Base-by-base conservation (phyloP, 345 rosid genomes). In the Murraya paniculata region DNA sequence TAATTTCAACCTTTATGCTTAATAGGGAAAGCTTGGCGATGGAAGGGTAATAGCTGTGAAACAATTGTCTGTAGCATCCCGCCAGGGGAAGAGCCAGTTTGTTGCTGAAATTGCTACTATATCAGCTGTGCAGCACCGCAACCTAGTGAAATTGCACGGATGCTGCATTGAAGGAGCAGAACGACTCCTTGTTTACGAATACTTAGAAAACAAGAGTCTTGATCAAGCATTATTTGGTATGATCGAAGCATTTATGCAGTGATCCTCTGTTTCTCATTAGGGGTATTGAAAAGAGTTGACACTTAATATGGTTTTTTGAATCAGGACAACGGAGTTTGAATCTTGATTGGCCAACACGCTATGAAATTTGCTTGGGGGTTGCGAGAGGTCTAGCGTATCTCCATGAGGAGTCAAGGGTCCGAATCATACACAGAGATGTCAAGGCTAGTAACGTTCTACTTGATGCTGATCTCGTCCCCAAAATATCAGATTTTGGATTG, bases 401-500 rank as follows among this genome's bases (percentile, higher is more conserved):
- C 25, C 89, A 84, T 22, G 90, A 88, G 75, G 91, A 88, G 66
- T 87, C 93, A 9, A 86, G 93, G 82, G 64, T 84, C 60, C 80
- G 86, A 58, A 87, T 88, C n/a, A 85, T 88, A 4, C 89, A 90
- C 45, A 84, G 93, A 74, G 93, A 90, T 80, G 89, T 88, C 77
- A 87, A 90, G 75, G 77, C 88, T 33, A 88, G 87, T 53, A 87
- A 88, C 53, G 85, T 85, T 62, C 77, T 90, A 53, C 89, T 90
- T 55, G 89, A 84, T 72, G 79, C 83, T 64, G 77, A 84, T 39
- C 89, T 90, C 39, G 41, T 70, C 30, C 91, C 93, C 19, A 90
- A 90, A 79, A 90, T 86, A 27, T 90, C 91, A 50, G 91, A 90
- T 83, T 90, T 88, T 68, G 93, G 91, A 50, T 72, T 90, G 81